Evolutionary conservation across 1,139 yeast species (phyloP).

Genomic region (Petasospora rhodanensis): DNA sequence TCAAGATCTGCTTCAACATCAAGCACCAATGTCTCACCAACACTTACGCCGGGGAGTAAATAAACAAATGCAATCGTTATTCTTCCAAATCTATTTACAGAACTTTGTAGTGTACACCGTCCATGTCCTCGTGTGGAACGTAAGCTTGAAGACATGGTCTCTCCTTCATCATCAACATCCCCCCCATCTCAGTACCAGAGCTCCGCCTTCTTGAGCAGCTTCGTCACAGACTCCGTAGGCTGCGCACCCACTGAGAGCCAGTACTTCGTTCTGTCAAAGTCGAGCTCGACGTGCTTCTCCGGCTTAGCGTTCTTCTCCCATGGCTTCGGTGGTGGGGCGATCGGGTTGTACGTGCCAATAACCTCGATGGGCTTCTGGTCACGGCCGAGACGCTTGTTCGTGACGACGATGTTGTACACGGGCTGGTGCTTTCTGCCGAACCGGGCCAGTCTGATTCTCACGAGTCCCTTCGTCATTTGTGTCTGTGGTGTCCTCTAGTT

Average conservation of each 20-base stretch:
- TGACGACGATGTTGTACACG: constrained; percentile 85
- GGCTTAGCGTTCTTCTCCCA: constrained; percentile 56
- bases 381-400: constrained; percentile 64
- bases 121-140: too few species aligned
- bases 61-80: too few species aligned
- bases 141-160: too few species aligned
- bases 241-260: constrained; percentile 99
- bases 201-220: constrained; percentile 75
- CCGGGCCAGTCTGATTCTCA: constrained; percentile 82
- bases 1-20: too few species aligned
- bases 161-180: too few species aligned
- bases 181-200: constrained; percentile 51
- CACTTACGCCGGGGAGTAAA: too few species aligned
- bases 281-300: constrained; percentile 74
- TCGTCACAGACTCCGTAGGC: constrained; percentile 78
- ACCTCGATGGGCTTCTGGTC: constrained; percentile 91
- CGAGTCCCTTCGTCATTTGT: constrained; percentile 29
- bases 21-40: too few species aligned
- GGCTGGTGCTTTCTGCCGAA: constrained; percentile 91
- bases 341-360: constrained; percentile 88
- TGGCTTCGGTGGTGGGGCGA: constrained; percentile 69
- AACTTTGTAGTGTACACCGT: too few species aligned
- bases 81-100: too few species aligned
- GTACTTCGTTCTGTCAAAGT: constrained; percentile 87
- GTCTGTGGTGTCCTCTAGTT: too few species aligned